Conservation (phyloP, 2,329 filamentous ascomycete species). For the Cercospora brassicicola region DNA sequence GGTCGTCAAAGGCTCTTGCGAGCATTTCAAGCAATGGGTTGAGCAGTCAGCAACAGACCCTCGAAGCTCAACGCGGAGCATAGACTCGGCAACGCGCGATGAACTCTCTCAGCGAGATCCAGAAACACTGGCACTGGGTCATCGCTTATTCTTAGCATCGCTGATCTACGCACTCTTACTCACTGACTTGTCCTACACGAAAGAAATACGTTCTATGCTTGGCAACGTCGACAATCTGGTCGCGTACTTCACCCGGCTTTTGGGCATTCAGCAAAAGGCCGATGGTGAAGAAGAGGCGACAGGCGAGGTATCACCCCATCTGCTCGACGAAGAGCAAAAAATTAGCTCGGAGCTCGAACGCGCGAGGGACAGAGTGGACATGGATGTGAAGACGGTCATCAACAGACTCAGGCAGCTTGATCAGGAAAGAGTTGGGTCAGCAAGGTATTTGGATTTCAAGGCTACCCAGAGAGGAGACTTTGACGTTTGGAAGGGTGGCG, state of each 20-base stretch:
- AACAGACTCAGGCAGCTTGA: conserved; percentile 63
- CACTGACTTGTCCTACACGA: conserved; percentile 63
- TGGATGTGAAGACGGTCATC: conserved; percentile 63
- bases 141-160: conserved; percentile 71
- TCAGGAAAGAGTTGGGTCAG: conserved; percentile 44
- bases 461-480: conserved; percentile 50
- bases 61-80: neutral
- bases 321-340: conserved; percentile 69
- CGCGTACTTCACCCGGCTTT: conserved; percentile 71
- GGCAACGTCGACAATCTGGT: conserved; percentile 78
- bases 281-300: conserved; percentile 82
- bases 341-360: conserved; percentile 64
- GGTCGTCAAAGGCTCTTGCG: conserved; percentile 78
- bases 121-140: conserved; percentile 77
- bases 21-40: conserved; percentile 72
- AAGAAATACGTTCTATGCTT: conserved; percentile 65
- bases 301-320: conserved; percentile 60
- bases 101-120: conserved; percentile 65
- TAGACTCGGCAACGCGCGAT: neutral
- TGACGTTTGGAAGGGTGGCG: conserved; percentile 66
- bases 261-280: conserved; percentile 72
- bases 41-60: conserved; percentile 17
- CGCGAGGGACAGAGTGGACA: conserved; percentile 65
- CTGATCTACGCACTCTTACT: conserved; percentile 68
- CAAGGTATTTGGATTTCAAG: conserved; percentile 29